Percentiles rank a stretch among this genome's conserved stretches.
phyloP scores from a whole-genome alignment of 2,329 filamentous ascomycete species.

The Neurospora sp. region DNA sequence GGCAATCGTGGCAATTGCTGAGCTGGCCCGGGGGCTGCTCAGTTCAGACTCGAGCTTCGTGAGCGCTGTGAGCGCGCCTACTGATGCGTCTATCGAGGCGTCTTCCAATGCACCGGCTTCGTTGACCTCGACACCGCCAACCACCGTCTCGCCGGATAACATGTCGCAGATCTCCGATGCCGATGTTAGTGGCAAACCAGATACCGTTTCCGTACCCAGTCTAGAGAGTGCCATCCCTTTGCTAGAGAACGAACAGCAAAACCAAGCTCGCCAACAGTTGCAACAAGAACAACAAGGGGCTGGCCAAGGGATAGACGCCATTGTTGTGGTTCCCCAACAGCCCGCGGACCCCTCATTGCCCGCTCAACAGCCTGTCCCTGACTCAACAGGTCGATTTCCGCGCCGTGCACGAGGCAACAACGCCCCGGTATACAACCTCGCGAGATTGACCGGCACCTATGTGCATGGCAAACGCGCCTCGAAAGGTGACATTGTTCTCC shows the following conservation, averaged over 20 bases:
- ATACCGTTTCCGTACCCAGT: constrained; percentile 10
- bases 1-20: constrained; percentile 12
- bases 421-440: constrained; percentile 56
- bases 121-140: constrained; percentile 24
- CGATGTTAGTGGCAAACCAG: constrained; percentile 15
- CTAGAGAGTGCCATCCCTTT: constrained; percentile 12
- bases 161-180: constrained; percentile 23
- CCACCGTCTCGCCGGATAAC: constrained; percentile 23
- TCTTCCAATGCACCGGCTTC: constrained; percentile 21
- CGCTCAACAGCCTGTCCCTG: constrained; percentile 8
- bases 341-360: neutral
- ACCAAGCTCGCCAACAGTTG: neutral
- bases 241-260: constrained; percentile 5
- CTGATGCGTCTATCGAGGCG: constrained; percentile 22
- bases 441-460: constrained; percentile 51
- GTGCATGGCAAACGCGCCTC: constrained; percentile 47
- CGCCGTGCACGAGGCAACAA: constrained; percentile 43
- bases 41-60: constrained; percentile 21
- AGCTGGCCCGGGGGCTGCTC: constrained; percentile 11
- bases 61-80: constrained; percentile 18
- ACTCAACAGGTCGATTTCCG: constrained; percentile 32
- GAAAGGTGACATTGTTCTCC: constrained; percentile 38
- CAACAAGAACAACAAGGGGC: constrained; percentile 4
- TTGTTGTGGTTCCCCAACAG: constrained; percentile 15
- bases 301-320: constrained; percentile 8